Evolutionary conservation across 208 protist genomes (phyloP).

Genomic region (Leishmania turanica): DNA sequence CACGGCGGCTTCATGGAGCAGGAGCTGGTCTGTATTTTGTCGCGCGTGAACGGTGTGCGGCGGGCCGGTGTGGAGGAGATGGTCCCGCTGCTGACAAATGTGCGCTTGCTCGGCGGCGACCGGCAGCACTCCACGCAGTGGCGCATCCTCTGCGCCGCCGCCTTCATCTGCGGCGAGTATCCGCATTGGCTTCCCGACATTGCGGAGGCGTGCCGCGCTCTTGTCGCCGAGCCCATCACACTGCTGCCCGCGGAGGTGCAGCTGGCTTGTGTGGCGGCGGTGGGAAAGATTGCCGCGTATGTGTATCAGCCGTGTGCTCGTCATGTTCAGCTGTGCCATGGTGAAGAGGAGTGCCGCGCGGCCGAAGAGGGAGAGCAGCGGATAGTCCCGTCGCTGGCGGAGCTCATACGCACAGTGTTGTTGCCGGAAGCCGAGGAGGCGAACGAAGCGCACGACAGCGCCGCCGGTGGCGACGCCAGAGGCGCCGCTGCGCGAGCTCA

Average conservation of each 20-base stretch:
- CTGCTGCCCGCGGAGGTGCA: constrained; percentile 86
- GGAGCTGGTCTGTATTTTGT: constrained; percentile 94
- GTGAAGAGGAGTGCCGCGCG: constrained; percentile 54
- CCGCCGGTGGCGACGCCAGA: not conserved
- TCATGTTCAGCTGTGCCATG: constrained; percentile 51
- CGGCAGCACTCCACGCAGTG: constrained; percentile 65
- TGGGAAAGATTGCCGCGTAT: constrained; percentile 91
- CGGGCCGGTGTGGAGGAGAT: constrained; percentile 72
- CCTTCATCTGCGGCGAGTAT: constrained; percentile 96
- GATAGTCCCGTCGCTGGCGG: constrained; percentile 9
- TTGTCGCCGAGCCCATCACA: constrained; percentile 51
- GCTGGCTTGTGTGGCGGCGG: constrained; percentile 79
- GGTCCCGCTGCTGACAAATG: constrained; percentile 49
- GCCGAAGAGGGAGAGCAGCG: constrained; percentile 11
- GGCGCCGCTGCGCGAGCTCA: constrained; percentile 1
- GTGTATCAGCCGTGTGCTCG: constrained; percentile 47
- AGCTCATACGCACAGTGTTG: constrained; percentile 17
- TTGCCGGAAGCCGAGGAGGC: constrained; percentile 13
- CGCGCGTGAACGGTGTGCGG: constrained; percentile 93
- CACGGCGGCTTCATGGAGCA: constrained; percentile 89
- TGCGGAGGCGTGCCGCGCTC: constrained; percentile 36
- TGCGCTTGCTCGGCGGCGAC: constrained; percentile 50
- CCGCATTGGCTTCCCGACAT: constrained; percentile 76
- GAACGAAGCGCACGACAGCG: no score
- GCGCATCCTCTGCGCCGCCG: constrained; percentile 87